phyloP scores from a whole-genome alignment of 495 filamentous ascomycete genomes.

The Daldinia caldariorum region DNA sequence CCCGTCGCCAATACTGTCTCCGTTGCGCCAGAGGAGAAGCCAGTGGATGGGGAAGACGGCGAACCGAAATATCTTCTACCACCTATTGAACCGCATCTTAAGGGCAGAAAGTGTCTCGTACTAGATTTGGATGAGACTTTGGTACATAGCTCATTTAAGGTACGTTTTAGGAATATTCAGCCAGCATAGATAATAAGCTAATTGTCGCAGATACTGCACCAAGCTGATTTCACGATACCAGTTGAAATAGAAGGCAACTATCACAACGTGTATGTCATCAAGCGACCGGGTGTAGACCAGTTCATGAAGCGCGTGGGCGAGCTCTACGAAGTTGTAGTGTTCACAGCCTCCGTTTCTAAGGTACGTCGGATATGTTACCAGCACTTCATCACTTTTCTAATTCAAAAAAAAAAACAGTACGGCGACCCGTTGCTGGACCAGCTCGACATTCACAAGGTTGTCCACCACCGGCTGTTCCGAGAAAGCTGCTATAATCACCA shows the following conservation, averaged over 20 bases:
- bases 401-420: slow-evolving; percentile 69
- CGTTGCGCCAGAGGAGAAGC: slow-evolving; percentile 46
- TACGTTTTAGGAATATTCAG: slow-evolving; percentile 50
- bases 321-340: slow-evolving; percentile 97
- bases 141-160: slow-evolving; percentile 99
- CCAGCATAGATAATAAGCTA: slow-evolving; percentile 34
- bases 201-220: slow-evolving; percentile 82
- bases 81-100: slow-evolving; percentile 77
- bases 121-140: slow-evolving; percentile 98
- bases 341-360: slow-evolving; percentile 98
- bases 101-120: slow-evolving; percentile 91
- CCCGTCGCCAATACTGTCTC: slow-evolving; percentile 36
- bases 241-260: slow-evolving; percentile 99
- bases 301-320: slow-evolving; percentile 99
- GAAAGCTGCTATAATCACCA: slow-evolving; percentile 99
- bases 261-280: slow-evolving; percentile 99
- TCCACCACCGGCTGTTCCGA: slow-evolving; percentile 95
- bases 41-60: slow-evolving; percentile 53
- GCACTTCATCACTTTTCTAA: slow-evolving; percentile 21
- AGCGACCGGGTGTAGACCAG: slow-evolving; percentile 94
- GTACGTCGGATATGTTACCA: slow-evolving; percentile 59
- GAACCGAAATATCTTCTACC: slow-evolving; percentile 80
- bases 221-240: slow-evolving; percentile 98
- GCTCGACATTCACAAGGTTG: slow-evolving; percentile 94
- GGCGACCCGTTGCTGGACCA: slow-evolving; percentile 97